Percentiles rank a stretch among this genome's conserved stretches.
Evolutionary conservation across 768 basidiomycete genomes (phyloP).

Genomic region (Ramaria sp.): DNA sequence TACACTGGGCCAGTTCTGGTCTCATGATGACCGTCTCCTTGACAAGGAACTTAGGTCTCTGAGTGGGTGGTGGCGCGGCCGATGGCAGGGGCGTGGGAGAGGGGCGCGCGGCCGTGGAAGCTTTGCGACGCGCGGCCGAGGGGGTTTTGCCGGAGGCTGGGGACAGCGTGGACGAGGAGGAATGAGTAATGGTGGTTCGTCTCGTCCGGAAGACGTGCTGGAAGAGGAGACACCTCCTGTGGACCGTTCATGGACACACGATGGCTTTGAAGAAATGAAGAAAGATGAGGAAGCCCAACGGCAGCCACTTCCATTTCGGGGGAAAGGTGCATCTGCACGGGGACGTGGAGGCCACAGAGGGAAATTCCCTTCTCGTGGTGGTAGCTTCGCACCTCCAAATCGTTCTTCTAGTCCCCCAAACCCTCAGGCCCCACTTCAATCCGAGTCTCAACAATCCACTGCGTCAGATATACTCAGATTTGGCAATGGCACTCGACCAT

Average conservation of each 20-base stretch:
- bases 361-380: neutral
- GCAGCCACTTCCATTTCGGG: slow-evolving; percentile 32
- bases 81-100: slow-evolving; percentile 54
- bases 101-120: slow-evolving; percentile 28
- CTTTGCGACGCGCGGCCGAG: slow-evolving; percentile 29
- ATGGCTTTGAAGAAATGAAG: slow-evolving; percentile 84
- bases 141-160: slow-evolving; percentile 27
- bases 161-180: slow-evolving; percentile 39
- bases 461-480: slow-evolving; percentile 1
- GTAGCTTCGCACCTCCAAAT: neutral
- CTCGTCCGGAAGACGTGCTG: slow-evolving; percentile 14
- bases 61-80: slow-evolving; percentile 81
- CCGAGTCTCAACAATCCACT: neutral
- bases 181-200: slow-evolving; percentile 25
- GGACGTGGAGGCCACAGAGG: slow-evolving; percentile 29
- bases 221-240: slow-evolving; percentile 40
- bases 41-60: slow-evolving; percentile 74
- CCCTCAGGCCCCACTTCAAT: neutral
- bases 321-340: slow-evolving; percentile 35
- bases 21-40: slow-evolving; percentile 83
- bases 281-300: slow-evolving; percentile 45
- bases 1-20: slow-evolving; percentile 88
- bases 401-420: neutral
- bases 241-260: slow-evolving; percentile 71
- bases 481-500: slow-evolving; percentile 34